These are phyloP conservation scores for Flaveria linearis DNA, from an alignment of 129 eudicot genomes.

Conservation along the genomic window DNA sequence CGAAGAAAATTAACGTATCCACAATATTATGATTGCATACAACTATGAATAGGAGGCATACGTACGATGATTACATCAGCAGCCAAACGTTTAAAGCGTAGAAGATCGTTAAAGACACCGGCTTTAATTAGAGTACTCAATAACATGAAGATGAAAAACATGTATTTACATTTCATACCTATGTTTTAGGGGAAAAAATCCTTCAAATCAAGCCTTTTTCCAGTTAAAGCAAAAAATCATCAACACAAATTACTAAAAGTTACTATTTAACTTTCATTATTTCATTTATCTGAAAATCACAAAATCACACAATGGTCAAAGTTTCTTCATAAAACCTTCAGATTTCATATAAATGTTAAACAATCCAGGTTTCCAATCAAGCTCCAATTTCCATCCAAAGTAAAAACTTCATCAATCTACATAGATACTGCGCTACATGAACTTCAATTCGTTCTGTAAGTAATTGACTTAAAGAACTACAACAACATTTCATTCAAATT, in stretches of 20 bases:
- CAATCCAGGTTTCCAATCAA: neutral
- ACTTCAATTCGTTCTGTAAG: neutral
- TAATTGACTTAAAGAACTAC: neutral
- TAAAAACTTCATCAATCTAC: neutral
- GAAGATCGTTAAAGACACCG: neutral
- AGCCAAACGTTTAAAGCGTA: constrained; percentile 6
- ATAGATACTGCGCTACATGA: neutral
- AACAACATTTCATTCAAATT: neutral
- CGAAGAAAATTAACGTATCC: too few relatives aligned
- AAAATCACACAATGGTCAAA: constrained; percentile 4
- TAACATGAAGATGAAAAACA: neutral
- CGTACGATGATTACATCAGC: neutral
- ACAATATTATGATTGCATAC: too few relatives aligned
- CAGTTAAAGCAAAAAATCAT: neutral
- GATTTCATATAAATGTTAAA: neutral
- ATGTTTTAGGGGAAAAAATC: neutral
- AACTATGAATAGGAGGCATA: neutral
- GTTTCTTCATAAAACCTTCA: constrained; percentile 13
- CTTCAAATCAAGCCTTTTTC: constrained; percentile 5
- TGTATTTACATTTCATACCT: neutral
- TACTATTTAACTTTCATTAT: neutral
- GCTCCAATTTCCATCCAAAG: too few relatives aligned
- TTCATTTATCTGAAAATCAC: neutral
- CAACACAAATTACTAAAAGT: neutral
- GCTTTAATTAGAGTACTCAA: neutral